These are phyloP conservation scores for Citrullus mucosospermus DNA, from an alignment of 306 rosid genomes.

Conservation along the genomic window DNA sequence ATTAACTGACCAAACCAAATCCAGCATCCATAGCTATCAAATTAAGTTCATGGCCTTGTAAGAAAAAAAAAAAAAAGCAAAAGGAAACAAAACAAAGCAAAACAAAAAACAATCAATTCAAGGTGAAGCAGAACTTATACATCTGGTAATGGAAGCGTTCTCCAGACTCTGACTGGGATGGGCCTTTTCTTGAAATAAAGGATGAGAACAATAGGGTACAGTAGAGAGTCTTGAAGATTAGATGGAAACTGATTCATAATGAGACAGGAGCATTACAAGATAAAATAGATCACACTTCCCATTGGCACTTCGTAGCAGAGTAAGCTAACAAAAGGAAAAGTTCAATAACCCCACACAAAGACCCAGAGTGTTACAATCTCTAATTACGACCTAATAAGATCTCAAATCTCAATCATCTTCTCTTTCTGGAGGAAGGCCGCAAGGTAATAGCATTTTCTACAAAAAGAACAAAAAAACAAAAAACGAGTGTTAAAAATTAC, in stretches of 20 bases:
- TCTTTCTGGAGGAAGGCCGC: conserved; percentile 89
- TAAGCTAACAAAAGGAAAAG: background rate
- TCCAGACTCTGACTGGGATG: background rate
- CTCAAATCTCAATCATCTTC: conserved; percentile 50
- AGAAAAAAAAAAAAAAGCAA: too few species aligned
- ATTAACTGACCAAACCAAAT: background rate
- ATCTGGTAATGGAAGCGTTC: background rate
- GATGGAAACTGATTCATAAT: conserved; percentile 3
- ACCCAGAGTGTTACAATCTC: background rate
- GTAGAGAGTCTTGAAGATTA: background rate
- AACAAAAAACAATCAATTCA: background rate
- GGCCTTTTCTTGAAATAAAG: background rate
- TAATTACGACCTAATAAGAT: background rate
- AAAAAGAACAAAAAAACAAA: background rate
- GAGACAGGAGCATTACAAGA: background rate
- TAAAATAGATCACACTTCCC: background rate
- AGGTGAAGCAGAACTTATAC: background rate
- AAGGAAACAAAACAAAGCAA: too few species aligned
- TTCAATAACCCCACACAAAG: background rate
- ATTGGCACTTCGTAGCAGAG: background rate
- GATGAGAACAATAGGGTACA: background rate
- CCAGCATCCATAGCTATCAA: background rate
- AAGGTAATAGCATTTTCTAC: conserved; percentile 95
- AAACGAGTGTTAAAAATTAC: background rate
- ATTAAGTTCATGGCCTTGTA: background rate